These are phyloP conservation scores for Hanseniaspora sp. DNA, from an alignment of 1,139 yeast genomes.

Conservation along the genomic window DNA sequence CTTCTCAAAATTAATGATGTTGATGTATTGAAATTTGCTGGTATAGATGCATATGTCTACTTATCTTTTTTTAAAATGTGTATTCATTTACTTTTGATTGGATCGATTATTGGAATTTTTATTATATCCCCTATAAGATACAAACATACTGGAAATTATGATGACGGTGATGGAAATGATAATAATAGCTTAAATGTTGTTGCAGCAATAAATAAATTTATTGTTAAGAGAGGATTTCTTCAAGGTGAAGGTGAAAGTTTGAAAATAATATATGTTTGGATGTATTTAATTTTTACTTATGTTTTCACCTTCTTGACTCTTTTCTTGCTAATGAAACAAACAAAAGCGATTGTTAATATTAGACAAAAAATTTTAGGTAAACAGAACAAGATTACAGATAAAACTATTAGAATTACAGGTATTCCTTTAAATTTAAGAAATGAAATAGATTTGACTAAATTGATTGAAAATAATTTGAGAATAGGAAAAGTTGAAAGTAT, in stretches of 20 bases:
- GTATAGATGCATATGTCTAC: conserved; percentile 84
- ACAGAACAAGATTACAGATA: conserved; percentile 82
- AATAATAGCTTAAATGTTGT: conserved; percentile 15
- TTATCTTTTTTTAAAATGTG: conserved; percentile 66
- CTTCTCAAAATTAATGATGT: conserved; percentile 56
- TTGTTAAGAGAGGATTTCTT: background rate
- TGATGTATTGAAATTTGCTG: conserved; percentile 78
- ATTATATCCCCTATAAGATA: conserved; percentile 61
- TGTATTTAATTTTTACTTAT: conserved; percentile 79
- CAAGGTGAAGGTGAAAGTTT: conserved; percentile 19
- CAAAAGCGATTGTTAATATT: conserved; percentile 58
- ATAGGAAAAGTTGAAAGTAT: conserved; percentile 71
- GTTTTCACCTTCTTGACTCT: conserved; percentile 63
- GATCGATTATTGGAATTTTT: conserved; percentile 46
- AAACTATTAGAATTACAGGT: conserved; percentile 81
- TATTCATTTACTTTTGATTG: conserved; percentile 43
- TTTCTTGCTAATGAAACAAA: conserved; percentile 52
- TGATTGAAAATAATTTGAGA: conserved; percentile 56
- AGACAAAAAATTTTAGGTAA: conserved; percentile 77
- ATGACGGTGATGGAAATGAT: conserved; percentile 36
- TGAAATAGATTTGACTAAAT: conserved; percentile 54
- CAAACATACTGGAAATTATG: conserved; percentile 52
- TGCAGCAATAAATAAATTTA: background rate
- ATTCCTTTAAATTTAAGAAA: conserved; percentile 76
- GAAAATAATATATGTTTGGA: conserved; percentile 41